A percentile compares a stretch with the other conserved stretches of the same genome.
These are phyloP conservation scores for Ceratobasidium sp. DNA, from an alignment of 1,284 basidiomycete genomes.

Conservation along the genomic window DNA sequence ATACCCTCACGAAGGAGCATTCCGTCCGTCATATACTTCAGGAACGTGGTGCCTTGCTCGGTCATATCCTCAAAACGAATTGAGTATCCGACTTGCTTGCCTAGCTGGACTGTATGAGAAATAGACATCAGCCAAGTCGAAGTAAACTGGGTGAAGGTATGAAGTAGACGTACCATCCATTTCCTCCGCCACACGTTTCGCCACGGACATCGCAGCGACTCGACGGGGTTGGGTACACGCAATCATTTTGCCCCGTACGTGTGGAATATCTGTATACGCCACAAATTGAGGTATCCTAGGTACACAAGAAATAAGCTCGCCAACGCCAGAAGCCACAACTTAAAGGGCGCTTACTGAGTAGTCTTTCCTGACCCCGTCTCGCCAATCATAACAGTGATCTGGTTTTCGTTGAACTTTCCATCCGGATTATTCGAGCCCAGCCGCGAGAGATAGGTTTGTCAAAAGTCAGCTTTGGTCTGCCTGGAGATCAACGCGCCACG, in stretches of 20 bases:
- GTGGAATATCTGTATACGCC: conserved; percentile 90
- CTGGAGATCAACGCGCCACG: conserved; percentile 46
- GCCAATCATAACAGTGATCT: conserved; percentile 96
- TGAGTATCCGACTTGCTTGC: conserved; percentile 95
- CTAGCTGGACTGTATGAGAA: conserved; percentile 74
- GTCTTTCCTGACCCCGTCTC: conserved; percentile 99
- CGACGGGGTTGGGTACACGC: conserved; percentile 97
- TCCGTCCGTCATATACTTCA: conserved; percentile 99
- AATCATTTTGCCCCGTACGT: conserved; percentile 87
- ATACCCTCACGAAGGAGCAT: conserved; percentile 63
- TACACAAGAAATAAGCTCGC: conserved; percentile 48
- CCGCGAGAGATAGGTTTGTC: conserved; percentile 3
- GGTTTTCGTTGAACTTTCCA: conserved; percentile 79
- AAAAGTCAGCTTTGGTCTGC: conserved; percentile 49
- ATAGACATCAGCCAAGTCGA: not conserved
- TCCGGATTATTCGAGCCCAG: conserved; percentile 3
- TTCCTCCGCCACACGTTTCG: conserved; percentile 98
- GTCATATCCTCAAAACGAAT: conserved; percentile 99
- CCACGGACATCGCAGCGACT: conserved; percentile 98
- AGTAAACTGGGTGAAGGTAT: no score
- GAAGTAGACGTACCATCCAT: conserved; percentile 92
- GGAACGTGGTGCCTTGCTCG: conserved; percentile 86
- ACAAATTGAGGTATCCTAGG: conserved; percentile 91
- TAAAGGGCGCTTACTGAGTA: conserved; percentile 86
- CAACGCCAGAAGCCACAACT: conserved; percentile 47